A percentile compares a stretch with the other conserved stretches of the same genome.
Conservation (phyloP, 441 rosid species). For the Jatropha multifida region DNA sequence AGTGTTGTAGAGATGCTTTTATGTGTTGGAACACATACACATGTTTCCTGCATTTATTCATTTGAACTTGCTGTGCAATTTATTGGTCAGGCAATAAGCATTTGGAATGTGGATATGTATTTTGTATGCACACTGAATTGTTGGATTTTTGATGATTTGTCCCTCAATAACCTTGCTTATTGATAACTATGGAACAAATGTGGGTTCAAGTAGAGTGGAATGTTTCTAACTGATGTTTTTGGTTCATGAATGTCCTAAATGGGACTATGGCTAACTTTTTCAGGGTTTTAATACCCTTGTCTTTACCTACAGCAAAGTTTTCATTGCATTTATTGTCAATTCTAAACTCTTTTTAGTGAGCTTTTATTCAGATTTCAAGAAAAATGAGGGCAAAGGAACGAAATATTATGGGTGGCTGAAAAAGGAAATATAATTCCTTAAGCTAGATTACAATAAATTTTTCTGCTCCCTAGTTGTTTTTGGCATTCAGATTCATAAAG, state of each 20-base stretch:
- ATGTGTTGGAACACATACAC: background rate
- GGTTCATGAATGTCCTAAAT: background rate
- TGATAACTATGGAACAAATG: background rate
- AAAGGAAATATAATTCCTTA: background rate
- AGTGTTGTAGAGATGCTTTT: background rate
- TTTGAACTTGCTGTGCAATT: background rate
- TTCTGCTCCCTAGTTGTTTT: background rate
- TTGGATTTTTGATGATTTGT: background rate
- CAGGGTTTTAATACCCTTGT: background rate
- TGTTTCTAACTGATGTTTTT: background rate
- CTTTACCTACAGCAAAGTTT: background rate
- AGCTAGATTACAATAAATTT: background rate
- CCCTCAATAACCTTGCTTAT: background rate
- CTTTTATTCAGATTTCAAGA: background rate
- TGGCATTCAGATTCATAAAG: background rate
- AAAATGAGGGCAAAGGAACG: background rate
- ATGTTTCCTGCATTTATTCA: background rate
- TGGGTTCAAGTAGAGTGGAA: background rate
- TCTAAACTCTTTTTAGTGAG: background rate
- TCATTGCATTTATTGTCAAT: background rate
- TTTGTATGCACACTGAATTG: background rate
- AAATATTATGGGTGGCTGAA: background rate
- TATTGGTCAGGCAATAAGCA: background rate
- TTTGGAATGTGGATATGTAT: background rate
- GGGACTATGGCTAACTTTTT: background rate